phyloP scores from a whole-genome alignment of 2,329 filamentous ascomycete genomes.

The Colletotrichum lini region DNA sequence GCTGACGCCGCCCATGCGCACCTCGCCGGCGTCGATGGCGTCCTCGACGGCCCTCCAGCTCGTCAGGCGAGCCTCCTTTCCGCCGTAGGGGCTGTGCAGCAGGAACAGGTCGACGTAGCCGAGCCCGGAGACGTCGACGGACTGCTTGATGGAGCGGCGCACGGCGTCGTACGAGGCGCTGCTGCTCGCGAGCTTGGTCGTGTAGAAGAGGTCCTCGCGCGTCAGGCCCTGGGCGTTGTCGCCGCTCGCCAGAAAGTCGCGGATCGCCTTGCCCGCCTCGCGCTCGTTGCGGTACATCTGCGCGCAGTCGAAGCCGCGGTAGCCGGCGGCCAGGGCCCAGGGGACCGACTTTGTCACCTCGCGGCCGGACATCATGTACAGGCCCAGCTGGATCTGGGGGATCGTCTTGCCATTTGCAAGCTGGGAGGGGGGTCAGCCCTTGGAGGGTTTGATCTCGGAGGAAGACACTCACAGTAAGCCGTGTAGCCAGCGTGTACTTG shows the following conservation, averaged over 20 bases:
- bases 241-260: constrained; percentile 64
- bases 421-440: constrained; percentile 48
- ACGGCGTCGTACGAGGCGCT: constrained; percentile 76
- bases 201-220: constrained; percentile 83
- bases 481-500: constrained; percentile 33
- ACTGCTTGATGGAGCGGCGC: constrained; percentile 75
- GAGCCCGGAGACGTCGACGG: constrained; percentile 75
- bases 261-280: constrained; percentile 77
- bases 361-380: constrained; percentile 77
- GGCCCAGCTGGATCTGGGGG: constrained; percentile 80
- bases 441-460: background rate
- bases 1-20: constrained; percentile 80
- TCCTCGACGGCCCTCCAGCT: constrained; percentile 86
- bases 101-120: constrained; percentile 86
- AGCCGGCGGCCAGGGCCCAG: constrained; percentile 68
- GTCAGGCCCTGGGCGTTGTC: constrained; percentile 66
- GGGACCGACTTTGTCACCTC: constrained; percentile 72
- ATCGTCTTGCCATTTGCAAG: constrained; percentile 77
- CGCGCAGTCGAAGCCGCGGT: constrained; percentile 67
- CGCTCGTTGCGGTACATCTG: constrained; percentile 78
- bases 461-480: constrained; percentile 30
- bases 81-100: constrained; percentile 84
- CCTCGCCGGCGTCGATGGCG: constrained; percentile 79
- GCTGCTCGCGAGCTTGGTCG: constrained; percentile 81
- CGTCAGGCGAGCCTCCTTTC: constrained; percentile 75